Evolutionary conservation across 331 rosid species (phyloP).

Genomic region (Prunus yedoensis): DNA sequence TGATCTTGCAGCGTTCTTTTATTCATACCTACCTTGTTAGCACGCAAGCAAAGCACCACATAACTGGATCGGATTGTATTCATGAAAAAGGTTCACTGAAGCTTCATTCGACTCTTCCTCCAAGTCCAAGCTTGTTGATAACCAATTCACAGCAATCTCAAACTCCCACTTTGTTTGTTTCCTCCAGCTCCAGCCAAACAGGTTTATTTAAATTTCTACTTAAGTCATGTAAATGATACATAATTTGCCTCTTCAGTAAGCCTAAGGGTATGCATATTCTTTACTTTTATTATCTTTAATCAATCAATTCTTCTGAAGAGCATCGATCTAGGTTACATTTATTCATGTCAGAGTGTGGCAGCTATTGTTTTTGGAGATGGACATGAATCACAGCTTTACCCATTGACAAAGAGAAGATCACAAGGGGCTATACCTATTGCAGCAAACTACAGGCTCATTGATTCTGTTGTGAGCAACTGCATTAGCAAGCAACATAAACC

Average conservation of each 20-base stretch:
- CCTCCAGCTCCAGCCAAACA: constrained; percentile 25
- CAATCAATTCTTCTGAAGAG: neutral
- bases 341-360: constrained; percentile 31
- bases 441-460: constrained; percentile 43
- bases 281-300: neutral
- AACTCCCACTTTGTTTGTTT: constrained; percentile 11
- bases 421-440: constrained; percentile 45
- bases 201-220: constrained; percentile 10
- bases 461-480: constrained; percentile 45
- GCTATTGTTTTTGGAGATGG: constrained; percentile 42
- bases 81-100: constrained; percentile 5
- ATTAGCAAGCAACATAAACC: constrained; percentile 35
- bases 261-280: too few relatives aligned
- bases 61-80: neutral
- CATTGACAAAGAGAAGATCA: constrained; percentile 43
- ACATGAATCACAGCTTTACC: constrained; percentile 33
- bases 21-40: neutral
- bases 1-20: constrained; percentile 17
- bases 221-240: neutral
- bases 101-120: constrained; percentile 20
- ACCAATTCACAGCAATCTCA: constrained; percentile 28
- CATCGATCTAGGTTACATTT: neutral
- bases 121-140: constrained; percentile 17
- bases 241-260: neutral
- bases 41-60: constrained; percentile 1